Evolutionary conservation across 208 protist species (phyloP).

Genomic region (Crithidia expoeki): DNA sequence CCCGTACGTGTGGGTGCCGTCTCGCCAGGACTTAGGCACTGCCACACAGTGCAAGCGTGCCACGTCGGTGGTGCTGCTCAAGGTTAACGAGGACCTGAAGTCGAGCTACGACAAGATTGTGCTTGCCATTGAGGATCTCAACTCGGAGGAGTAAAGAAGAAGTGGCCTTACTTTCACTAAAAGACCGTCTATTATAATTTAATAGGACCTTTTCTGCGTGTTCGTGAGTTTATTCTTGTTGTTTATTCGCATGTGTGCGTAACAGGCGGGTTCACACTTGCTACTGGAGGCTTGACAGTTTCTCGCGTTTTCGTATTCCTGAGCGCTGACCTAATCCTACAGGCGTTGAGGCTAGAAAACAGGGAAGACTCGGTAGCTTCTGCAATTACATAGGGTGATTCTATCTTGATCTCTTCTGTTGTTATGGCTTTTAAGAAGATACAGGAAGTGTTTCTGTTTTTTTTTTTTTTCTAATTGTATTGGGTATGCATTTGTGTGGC

Average conservation of each 20-base stretch:
- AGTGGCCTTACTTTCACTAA: background rate
- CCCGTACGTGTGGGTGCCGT: slow-evolving; percentile 94
- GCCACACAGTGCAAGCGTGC: slow-evolving; percentile 94
- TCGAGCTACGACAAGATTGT: slow-evolving; percentile 91
- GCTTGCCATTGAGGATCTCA: slow-evolving; percentile 88
- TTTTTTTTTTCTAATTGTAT: background rate
- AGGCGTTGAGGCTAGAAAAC: no score
- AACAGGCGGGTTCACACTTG: no score
- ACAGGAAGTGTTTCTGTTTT: slow-evolving; percentile 2
- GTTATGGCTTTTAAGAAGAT: no score
- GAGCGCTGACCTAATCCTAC: no score
- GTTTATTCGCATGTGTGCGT: no score
- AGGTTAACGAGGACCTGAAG: slow-evolving; percentile 79
- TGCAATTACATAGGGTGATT: no score
- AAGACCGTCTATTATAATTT: no score
- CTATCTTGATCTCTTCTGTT: no score
- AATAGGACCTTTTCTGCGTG: background rate
- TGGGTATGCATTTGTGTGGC: background rate
- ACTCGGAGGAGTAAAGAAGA: slow-evolving; percentile 50
- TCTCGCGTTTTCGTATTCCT: no score
- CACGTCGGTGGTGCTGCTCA: slow-evolving; percentile 92
- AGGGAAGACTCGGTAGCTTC: no score
- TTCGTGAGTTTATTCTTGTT: background rate
- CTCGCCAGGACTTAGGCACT: slow-evolving; percentile 91
- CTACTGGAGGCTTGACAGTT: no score